phyloP scores from a whole-genome alignment of 2,329 filamentous ascomycete species.

The Blastomyces gilchristii region DNA sequence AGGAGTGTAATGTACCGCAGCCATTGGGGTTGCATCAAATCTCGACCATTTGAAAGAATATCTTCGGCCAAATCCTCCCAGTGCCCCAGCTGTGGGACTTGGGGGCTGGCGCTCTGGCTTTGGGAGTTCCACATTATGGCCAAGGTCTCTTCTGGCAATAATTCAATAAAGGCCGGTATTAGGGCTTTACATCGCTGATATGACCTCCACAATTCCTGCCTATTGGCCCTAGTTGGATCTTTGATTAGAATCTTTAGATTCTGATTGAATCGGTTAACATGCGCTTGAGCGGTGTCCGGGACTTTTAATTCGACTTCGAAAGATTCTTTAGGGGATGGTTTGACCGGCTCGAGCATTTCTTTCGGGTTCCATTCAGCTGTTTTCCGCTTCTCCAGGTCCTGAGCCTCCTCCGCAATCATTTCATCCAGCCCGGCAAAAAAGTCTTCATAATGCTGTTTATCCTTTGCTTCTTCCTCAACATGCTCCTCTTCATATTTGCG shows the following conservation, averaged over 20 bases:
- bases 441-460: slow-evolving; percentile 4
- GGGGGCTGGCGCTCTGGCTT: slow-evolving; percentile 33
- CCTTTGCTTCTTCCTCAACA: slow-evolving; percentile 16
- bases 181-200: slow-evolving; percentile 42
- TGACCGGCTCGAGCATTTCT: slow-evolving; percentile 17
- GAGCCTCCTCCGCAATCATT: slow-evolving; percentile 25
- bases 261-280: slow-evolving; percentile 33
- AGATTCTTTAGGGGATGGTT: slow-evolving; percentile 17
- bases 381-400: neutral
- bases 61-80: slow-evolving; percentile 55
- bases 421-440: slow-evolving; percentile 23
- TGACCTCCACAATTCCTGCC: slow-evolving; percentile 39
- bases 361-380: slow-evolving; percentile 21
- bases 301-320: slow-evolving; percentile 28
- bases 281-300: slow-evolving; percentile 28
- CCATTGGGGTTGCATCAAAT: slow-evolving; percentile 48
- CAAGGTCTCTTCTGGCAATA: slow-evolving; percentile 53
- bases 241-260: slow-evolving; percentile 25
- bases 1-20: slow-evolving; percentile 59
- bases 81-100: slow-evolving; percentile 47
- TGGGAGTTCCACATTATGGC: slow-evolving; percentile 56
- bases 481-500: slow-evolving; percentile 33
- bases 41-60: slow-evolving; percentile 49
- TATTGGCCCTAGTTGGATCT: slow-evolving; percentile 23
- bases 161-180: slow-evolving; percentile 39